Evolutionary conservation across 73 alveolate species (phyloP), one percentile per base, ranked within the genome.

Genomic region (Paramecium caudatum): DNA sequence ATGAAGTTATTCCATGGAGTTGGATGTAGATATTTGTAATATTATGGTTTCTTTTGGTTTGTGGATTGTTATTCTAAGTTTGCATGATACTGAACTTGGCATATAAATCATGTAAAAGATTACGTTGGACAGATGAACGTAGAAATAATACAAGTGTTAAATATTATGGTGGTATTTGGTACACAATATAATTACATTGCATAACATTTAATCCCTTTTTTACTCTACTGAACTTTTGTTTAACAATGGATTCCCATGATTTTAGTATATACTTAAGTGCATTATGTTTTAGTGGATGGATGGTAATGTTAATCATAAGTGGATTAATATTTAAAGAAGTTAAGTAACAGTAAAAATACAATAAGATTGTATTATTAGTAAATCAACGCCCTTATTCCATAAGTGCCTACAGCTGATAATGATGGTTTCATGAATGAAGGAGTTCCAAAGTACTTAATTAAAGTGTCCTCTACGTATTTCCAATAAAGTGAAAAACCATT

Each of bases 141-240:
- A 37, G 88, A 74, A 23, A 41, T 10, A 37, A 17, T n/a, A 74
- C 43, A 37, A 74, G 43, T 41, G 4, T 39, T 6, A 74, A 37
- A 45, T 39, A 41, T 74, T 74, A 74, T 74, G 88, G 88, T 15
- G 88, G 88, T 1, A 37, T 74, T 3, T 74, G 88, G 88, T 74
- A 74, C 32, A 74, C 88, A 37, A 15, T 74, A 16, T 45, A 74
- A 74, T 39, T 45, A 43, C 39, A 37, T 27, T 41, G 88, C 43
- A 4, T 36, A 12, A 45, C 68, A 16, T 30, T 74, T 16, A 74
- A 74, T 23, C 88, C 88, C 13, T 39, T 43, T 17, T 74, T 74
- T 27, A 74, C 88, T 21, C 43, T 74, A 41, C 9, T 74, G 4
- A 37, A 43, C 45, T 41, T 74, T 74, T 41, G 88, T 45, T 25